Base-by-base conservation (phyloP, 306 rosid genomes). In the Echinosophora koreensis region DNA sequence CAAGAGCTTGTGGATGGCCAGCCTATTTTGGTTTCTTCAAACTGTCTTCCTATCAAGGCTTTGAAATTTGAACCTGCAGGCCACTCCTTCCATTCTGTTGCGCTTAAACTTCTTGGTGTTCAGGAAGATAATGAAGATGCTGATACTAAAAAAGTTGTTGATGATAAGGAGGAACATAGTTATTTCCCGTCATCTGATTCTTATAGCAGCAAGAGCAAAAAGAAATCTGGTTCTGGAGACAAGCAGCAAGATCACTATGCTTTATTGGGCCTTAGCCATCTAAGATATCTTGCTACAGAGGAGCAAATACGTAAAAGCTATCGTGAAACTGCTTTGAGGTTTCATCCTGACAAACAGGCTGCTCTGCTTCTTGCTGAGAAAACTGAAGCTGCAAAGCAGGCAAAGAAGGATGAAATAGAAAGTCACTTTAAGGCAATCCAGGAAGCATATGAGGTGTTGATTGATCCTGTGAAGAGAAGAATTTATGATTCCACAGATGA, bases 271-370 rank as follows among this genome's bases (percentile, higher is more conserved):
- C 80, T 96, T 84, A 68, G 97, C 65, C 94, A 96, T 87, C 85
- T 96, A 51, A 91, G 98, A 82, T 96, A 91, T 84, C 94, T 96
- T 78, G 99, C 99, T 64, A 85, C 98, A 0, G 99, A 96, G 85
- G 99, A 96, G 16, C 97, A 96, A 86, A 96, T 96, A 58, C 86
- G 86, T 49, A 96, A 91, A 85, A 86, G 96, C 82, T 96, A 96
- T 47, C 96, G 97, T n/a, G 97, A 96, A 75, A 86, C 96, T 84
- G 98, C 99, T 35, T 80, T 96, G 90, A 96, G 82, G 76, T 87
- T 87, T 87, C 99, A 96, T 83, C 99, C 97, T 16, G 99, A 96
- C 84, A 96, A 96, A 80, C 98, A 91, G 86, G 97, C 98, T 73
- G 84, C 97, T 27, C 89, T 88, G 62, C 84, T 96, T 74, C 96